Evolutionary conservation across 2,329 filamentous ascomycete species (phyloP), one percentile per base, ranked within the genome.

Genomic region (Neonectria ditissima): DNA sequence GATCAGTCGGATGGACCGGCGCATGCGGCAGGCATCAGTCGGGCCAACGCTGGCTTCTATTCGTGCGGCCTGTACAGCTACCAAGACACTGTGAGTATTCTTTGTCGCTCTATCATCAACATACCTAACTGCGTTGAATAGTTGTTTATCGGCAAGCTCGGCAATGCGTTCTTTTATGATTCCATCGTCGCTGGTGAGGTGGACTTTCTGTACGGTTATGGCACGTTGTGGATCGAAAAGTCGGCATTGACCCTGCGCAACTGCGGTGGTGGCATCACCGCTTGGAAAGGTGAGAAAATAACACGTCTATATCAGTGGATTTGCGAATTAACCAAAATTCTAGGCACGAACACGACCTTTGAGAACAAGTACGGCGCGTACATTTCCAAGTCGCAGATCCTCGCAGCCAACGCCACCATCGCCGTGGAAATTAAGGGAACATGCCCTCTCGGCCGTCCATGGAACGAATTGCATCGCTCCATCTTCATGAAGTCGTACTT

Each of bases 151-250:
- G 89, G 89, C 56, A 91, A 91, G 73, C 79, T 90, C 1, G 89
- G 86, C 30, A 91, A 90, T 66, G 85, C 85, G 0, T 91, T 90
- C 76, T 88, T 92, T 75, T 83, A 88, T 73, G 80, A 84, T 37
- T 83, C 79, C 56, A 83, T 87, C 37, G 82, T 91, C 5, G 89
- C 87, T 0, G 89, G 89, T 0, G 82, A 91, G 72, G 91, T 88
- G 0, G 90, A 92, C 69, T 91, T 91, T 77, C 78, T 91, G 20
- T 91, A 91, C 71, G 89, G 88, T 9, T 91, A 91, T 71, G 89
- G 89, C 26, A 91, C 89, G 0, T 81, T 86, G 4, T 91, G 85
- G 82, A 80, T 91, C 43, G 81, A 87, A 59, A 79, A 81, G 4
- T 87, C 84, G 1, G 78, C 80, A 0, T 76, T 92, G 2, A 78